Evolutionary conservation across 495 filamentous ascomycete species (phyloP).

Genomic region (Emericellopsis terricola): DNA sequence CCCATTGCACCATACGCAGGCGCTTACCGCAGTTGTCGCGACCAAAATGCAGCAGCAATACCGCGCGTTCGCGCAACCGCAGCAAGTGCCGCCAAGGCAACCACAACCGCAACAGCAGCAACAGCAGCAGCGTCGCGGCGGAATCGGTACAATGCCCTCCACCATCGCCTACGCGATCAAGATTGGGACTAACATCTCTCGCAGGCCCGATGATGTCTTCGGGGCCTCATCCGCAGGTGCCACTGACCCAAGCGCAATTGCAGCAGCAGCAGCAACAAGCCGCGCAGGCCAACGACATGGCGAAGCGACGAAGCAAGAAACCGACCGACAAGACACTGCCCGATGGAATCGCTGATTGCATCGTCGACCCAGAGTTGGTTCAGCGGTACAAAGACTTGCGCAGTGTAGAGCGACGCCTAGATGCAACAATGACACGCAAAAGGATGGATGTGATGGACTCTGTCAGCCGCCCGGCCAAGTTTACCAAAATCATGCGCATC

Average conservation of each 20-base stretch:
- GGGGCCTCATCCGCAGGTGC: slow-evolving; percentile 25
- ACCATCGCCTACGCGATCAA: not conserved
- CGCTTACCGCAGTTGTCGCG: too few species aligned
- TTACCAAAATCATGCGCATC: slow-evolving; percentile 61
- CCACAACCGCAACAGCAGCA: slow-evolving; percentile 19
- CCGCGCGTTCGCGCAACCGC: slow-evolving; percentile 21
- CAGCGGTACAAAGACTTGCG: slow-evolving; percentile 64
- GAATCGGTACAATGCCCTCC: slow-evolving; percentile 24
- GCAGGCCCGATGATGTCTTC: slow-evolving; percentile 40
- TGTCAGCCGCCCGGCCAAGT: slow-evolving; percentile 59
- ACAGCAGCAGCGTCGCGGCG: slow-evolving; percentile 22
- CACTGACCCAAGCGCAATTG: slow-evolving; percentile 32
- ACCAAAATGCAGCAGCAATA: slow-evolving; percentile 30
- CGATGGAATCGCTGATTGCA: slow-evolving; percentile 64
- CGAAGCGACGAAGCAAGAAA: slow-evolving; percentile 62
- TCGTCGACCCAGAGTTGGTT: slow-evolving; percentile 51
- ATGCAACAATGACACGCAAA: slow-evolving; percentile 92
- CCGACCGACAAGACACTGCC: slow-evolving; percentile 91
- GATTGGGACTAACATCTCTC: too few species aligned
- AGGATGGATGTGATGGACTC: slow-evolving; percentile 77
- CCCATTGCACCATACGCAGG: too few species aligned
- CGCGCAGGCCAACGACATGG: slow-evolving; percentile 38
- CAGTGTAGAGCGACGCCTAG: slow-evolving; percentile 75
- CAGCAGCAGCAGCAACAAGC: slow-evolving; percentile 36
- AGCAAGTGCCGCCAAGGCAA: slow-evolving; percentile 14